Base-by-base conservation (phyloP, 2,329 filamentous ascomycete genomes). In the Stagonosporopsis rhizophila region DNA sequence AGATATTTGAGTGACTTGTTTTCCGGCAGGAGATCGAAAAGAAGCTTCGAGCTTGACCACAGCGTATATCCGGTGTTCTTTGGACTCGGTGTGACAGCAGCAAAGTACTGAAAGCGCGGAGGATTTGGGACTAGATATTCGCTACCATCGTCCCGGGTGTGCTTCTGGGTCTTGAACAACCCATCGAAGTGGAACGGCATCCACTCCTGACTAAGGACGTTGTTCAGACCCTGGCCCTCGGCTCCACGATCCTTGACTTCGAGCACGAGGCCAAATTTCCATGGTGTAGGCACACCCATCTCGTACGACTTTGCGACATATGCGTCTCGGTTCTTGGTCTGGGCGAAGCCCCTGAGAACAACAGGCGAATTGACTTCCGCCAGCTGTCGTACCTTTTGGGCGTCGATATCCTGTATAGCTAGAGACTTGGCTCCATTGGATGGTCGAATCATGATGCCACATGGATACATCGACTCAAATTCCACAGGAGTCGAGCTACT, bases 161-260 rank as follows among this genome's bases (percentile, higher is more conserved):
- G 65, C 47, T 80, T 81, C 9, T 77, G 74, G 0, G 81, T 80
- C 64, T 85, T 85, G 75, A 86, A 86, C 32, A 85, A 68, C 0
- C 83, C 84, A 44, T 86, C 84, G 37, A 80, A 86, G 59, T 86
- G 84, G 68, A 84, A 83, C 0, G 84, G 83, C 82, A 85, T 84
- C 62, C 79, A 80, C 52, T 69, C 67, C 6, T 61, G 75, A 0
- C 81, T 83, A 1, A 84, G 70, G 1, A 85, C 82, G 30, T 85
- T 85, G 61, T 85, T 85, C 17, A 81, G 66, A 0, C 79, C 78
- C 6, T 76, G 70, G 0, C 77, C 76, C 4, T 81, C 75, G 1
- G 69, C 78, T 47, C 82, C 84, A 11, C 82, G 83, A 48, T 87
- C 84, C 61, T 87, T 85, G 0, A 87, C 85, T 56, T 86, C 84